These are phyloP conservation scores for Grammothele lineata DNA, from an alignment of 768 basidiomycete species.

Conservation along the genomic window DNA sequence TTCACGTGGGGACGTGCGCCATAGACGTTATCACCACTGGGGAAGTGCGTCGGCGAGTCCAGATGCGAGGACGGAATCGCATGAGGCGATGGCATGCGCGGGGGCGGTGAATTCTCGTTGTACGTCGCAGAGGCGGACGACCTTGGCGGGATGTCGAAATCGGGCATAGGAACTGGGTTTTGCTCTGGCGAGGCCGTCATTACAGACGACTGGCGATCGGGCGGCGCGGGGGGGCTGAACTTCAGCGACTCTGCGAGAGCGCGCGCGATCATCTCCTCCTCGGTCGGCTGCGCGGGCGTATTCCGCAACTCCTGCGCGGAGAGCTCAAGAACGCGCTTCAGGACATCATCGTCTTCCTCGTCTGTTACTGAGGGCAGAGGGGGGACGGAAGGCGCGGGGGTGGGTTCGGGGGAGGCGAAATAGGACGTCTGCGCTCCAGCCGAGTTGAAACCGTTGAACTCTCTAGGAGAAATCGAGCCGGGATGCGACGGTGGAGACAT, in stretches of 20 bases:
- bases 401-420: neutral
- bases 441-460: neutral
- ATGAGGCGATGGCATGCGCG: neutral
- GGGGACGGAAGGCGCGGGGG: conserved; percentile 2
- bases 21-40: too few species aligned
- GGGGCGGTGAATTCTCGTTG: neutral
- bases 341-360: conserved; percentile 7
- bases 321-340: conserved; percentile 18
- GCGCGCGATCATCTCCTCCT: conserved; percentile 63
- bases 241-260: conserved; percentile 54
- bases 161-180: conserved; percentile 5
- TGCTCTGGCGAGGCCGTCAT: conserved; percentile 10
- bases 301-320: conserved; percentile 16
- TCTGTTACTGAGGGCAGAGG: neutral
- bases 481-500: neutral
- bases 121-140: too few species aligned
- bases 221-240: too few species aligned
- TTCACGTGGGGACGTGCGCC: too few species aligned
- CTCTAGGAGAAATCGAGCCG: neutral
- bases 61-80: too few species aligned
- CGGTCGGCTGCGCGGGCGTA: conserved; percentile 27
- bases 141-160: neutral
- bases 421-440: neutral
- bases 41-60: too few species aligned
- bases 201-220: too few species aligned